Evolutionary conservation across 192 early-diverging fungal species (phyloP), one percentile per base, ranked within the genome.

Genomic region (Chytriomyces hyalinus): DNA sequence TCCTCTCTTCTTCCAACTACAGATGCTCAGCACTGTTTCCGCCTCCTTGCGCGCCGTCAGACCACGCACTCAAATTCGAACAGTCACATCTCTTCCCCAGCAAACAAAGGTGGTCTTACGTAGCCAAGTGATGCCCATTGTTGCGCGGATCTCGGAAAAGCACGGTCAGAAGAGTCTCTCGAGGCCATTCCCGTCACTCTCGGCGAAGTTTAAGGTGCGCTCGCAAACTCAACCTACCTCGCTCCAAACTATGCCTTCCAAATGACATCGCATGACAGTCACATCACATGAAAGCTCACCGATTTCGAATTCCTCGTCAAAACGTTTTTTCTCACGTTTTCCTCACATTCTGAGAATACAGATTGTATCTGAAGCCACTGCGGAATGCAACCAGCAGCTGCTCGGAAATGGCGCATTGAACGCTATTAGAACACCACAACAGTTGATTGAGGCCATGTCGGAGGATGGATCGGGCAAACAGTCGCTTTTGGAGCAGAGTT

Each of bases 381-480:
- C 88, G 26, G 92, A 94, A 78, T 92, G 93, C 88, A 92, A 93
- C 76, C 73, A 78, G 6, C 80, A 87, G 0, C 67, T 94, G 22
- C 93, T 88, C 80, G 92, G 92, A 51, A 89, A 89, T 57, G 75
- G 80, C 46, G 70, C 76, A 6, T 91, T 90, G 75, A 92, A 90
- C 6, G 84, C 87, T 59, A 60, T 69, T 20, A 69, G n/a, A 26
- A 61, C 65, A 8, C 45, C 28, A 2, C 5, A 7, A 6, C n/a
- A 61, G 13, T 67, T 77, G 13, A 59, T 70, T 7, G 20, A 59
- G 15, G 49, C 26, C 11, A 24, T 77, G 9, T 59, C 65, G 7
- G 8, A 10, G 22, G 45, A n/a, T 8, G 71, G 60, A 46, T 53
- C 71, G 1, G 44, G 28, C 15, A 36, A 36, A 73, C 17, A 60